phyloP scores from a whole-genome alignment of 495 filamentous ascomycete species.

The Monascus purpureus region DNA sequence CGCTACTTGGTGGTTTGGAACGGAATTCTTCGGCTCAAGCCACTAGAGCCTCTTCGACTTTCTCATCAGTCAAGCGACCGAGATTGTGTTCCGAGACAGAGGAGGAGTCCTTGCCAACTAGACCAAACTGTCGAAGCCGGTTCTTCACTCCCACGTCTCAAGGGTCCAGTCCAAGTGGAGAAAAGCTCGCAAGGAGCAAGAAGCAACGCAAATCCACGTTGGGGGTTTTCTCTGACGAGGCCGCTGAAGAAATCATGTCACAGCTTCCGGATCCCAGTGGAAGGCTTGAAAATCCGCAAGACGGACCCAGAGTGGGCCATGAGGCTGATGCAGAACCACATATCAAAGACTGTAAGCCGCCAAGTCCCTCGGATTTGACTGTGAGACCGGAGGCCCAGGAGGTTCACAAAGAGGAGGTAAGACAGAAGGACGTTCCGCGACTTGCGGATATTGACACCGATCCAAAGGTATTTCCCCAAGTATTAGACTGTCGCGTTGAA shows the following conservation, averaged over 20 bases:
- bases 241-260: conserved; percentile 46
- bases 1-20: conserved; percentile 29
- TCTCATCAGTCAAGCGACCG: conserved; percentile 45
- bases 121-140: conserved; percentile 33
- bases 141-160: conserved; percentile 36
- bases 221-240: conserved; percentile 54
- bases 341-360: conserved; percentile 13
- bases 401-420: conserved; percentile 1
- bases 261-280: conserved; percentile 28
- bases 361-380: not conserved
- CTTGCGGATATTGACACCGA: conserved; percentile 9
- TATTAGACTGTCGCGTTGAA: conserved; percentile 22
- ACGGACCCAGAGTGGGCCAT: too few relatives aligned
- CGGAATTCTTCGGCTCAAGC: conserved; percentile 26
- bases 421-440: conserved; percentile 1
- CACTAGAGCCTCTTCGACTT: conserved; percentile 24
- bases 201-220: conserved; percentile 35
- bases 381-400: not conserved
- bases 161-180: conserved; percentile 37
- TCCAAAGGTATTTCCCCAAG: conserved; percentile 15
- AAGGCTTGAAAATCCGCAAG: conserved; percentile 4
- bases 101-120: conserved; percentile 18
- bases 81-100: conserved; percentile 45
- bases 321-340: conserved; percentile 11
- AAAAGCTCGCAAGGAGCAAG: conserved; percentile 29